Evolutionary conservation across 1,284 basidiomycete genomes (phyloP).

Genomic region (Trichosporon faecale): DNA sequence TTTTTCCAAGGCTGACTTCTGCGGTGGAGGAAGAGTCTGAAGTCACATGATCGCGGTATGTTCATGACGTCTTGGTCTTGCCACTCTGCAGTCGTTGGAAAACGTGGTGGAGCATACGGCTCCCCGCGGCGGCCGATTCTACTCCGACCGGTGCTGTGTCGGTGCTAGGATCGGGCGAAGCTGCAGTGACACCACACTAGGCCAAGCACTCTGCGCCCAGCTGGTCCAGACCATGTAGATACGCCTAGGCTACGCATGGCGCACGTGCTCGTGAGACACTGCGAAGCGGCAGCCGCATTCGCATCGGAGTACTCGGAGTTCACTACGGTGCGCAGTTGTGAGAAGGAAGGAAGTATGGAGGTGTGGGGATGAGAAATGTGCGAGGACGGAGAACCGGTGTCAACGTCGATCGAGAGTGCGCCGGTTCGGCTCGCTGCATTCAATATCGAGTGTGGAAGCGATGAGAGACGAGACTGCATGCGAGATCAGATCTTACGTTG

Average conservation of each 20-base stretch:
- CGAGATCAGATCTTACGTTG: background rate
- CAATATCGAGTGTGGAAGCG: background rate
- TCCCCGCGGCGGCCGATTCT: background rate
- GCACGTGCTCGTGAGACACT: background rate
- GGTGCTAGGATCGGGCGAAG: background rate
- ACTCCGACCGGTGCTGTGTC: background rate
- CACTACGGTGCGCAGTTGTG: no score
- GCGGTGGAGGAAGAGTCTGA: background rate
- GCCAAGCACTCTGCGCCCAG: background rate
- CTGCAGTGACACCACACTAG: background rate
- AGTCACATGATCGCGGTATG: background rate
- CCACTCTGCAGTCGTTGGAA: background rate
- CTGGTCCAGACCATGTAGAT: no score
- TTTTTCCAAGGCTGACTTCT: background rate
- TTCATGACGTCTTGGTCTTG: background rate
- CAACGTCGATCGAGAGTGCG: background rate
- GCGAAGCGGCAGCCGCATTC: background rate
- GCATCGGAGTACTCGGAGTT: no score
- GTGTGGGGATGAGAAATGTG: background rate
- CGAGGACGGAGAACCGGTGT: background rate
- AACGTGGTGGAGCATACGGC: background rate
- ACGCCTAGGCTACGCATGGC: background rate
- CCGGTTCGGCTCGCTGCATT: background rate
- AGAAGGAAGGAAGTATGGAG: no score
- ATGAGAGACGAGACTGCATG: background rate